Percentiles rank a stretch among this genome's conserved stretches.
Conservation (phyloP, 108 stramenopile genomes). For the Parietichytrium sp. region DNA sequence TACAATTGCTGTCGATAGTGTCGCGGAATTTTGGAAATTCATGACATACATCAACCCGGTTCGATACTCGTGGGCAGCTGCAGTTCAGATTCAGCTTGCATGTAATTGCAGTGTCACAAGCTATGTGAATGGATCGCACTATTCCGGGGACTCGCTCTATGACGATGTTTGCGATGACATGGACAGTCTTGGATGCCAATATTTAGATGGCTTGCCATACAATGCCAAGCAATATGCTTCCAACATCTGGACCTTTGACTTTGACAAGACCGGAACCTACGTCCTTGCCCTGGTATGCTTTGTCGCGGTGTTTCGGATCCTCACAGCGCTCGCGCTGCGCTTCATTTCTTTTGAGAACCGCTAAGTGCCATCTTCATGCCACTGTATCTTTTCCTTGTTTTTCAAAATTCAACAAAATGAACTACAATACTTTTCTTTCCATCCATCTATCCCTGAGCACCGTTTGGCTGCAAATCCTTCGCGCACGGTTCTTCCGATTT, state of each 20-base stretch:
- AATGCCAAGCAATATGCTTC: no score
- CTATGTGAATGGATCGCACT: background rate
- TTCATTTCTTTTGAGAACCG: constrained; percentile 8
- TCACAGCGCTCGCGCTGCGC: background rate
- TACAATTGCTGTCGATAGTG: background rate
- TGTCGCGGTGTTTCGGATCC: background rate
- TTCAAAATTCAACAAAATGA: no score
- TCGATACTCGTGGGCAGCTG: background rate
- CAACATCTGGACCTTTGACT: background rate
- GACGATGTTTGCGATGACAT: background rate
- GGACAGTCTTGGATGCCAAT: background rate
- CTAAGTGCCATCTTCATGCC: constrained; percentile 7
- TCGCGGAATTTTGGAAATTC: background rate
- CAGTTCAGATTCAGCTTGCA: background rate
- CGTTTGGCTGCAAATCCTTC: no score
- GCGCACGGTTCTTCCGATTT: no score
- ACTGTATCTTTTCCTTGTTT: background rate
- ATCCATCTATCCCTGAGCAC: no score
- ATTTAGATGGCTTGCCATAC: no score
- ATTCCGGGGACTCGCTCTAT: background rate
- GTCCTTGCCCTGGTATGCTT: constrained; percentile 12
- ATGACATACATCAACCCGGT: constrained; percentile 30
- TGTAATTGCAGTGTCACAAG: background rate
- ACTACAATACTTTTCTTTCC: no score
- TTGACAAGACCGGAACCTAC: no score